A percentile compares a stretch with the other conserved stretches of the same genome.
Evolutionary conservation across 2,329 filamentous ascomycete species (phyloP).

Genomic region (Aspergillus floridensis): DNA sequence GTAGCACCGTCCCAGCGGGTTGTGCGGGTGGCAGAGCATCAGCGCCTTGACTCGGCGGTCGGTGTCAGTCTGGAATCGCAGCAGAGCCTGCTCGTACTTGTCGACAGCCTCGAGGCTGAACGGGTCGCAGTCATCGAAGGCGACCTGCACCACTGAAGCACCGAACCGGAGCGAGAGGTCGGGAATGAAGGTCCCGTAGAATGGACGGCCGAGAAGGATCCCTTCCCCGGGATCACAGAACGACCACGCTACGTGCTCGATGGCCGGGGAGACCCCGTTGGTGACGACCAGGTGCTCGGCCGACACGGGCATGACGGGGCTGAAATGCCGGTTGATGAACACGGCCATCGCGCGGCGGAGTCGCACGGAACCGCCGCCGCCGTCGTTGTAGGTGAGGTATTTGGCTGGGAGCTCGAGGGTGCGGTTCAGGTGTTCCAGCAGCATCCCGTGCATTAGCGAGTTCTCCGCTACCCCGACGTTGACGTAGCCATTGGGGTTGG

Average conservation of each 20-base stretch:
- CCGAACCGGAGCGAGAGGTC: conserved; percentile 48
- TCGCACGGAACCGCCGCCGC: conserved; percentile 28
- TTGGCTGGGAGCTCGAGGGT: conserved; percentile 34
- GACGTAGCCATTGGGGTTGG: conserved; percentile 43
- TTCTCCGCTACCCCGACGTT: conserved; percentile 56
- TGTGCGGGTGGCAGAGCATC: conserved; percentile 54
- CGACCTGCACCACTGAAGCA: conserved; percentile 44
- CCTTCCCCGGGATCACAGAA: conserved; percentile 36
- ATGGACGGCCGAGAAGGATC: conserved; percentile 35
- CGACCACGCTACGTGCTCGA: conserved; percentile 36
- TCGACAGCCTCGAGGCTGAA: conserved; percentile 41
- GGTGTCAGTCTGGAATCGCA: conserved; percentile 32
- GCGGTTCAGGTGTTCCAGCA: conserved; percentile 44
- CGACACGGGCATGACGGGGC: conserved; percentile 26
- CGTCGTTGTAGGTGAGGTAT: conserved; percentile 41
- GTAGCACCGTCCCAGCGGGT: conserved; percentile 53
- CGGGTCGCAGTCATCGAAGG: conserved; percentile 47
- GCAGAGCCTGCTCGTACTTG: conserved; percentile 47
- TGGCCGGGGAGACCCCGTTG: conserved; percentile 35
- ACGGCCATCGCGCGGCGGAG: conserved; percentile 27
- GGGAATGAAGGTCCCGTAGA: conserved; percentile 50
- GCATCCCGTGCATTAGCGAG: conserved; percentile 49
- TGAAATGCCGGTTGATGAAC: conserved; percentile 34
- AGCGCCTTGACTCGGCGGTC: conserved; percentile 48
- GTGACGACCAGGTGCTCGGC: conserved; percentile 32